Base-by-base conservation (phyloP, 148 eudicot species). In the Rhododendron henanense region DNA sequence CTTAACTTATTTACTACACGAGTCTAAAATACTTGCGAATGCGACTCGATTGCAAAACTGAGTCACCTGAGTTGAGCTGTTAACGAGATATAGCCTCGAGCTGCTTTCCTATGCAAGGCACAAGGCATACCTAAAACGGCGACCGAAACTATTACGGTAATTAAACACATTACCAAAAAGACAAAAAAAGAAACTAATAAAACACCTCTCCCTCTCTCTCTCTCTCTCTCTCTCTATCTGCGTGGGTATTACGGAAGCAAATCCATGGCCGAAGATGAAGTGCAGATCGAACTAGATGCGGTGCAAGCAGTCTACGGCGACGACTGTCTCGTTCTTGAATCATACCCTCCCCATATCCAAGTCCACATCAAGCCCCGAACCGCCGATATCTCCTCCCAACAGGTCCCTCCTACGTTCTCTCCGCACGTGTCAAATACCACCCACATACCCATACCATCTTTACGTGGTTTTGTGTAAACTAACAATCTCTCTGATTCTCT, bases 251-350 rank as follows among this genome's bases (percentile, higher is more conserved):
- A 35, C 9, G 41, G 75, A 83, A 35, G 61, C 57, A 74, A 48
- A 28, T 78, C 82, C 77, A 91, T 91, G 94, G 96, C 91, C 71
- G 94, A 91, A 85, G 96, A 91, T 1, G 96, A 94, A 80, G 91
- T 91, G 63, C 47, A 67, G 67, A 88, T 88, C 86, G 98, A 96
- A 89, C 84, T 94, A 0, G 95, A 94, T 85, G 98, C 98, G 11
- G 90, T 91, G 16, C 81, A 89, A 90, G 88, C 99, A 44, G 97
- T 96, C n/a, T 96, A 95, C 88, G 98, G 97, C 82, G 94, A 92
- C 35, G 99, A 95, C 80, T 94, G 99, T 77, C 35, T 81, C 9
- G 84, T 96, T 73, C 82, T 95, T 53, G 83, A 90, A 37, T 47
- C 71, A 8, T 93, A 93, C 79, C 99, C 98, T 83, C 97, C 98